These are phyloP conservation scores for Coniella vitis DNA, from an alignment of 2,329 filamentous ascomycete genomes.

Conservation along the genomic window DNA sequence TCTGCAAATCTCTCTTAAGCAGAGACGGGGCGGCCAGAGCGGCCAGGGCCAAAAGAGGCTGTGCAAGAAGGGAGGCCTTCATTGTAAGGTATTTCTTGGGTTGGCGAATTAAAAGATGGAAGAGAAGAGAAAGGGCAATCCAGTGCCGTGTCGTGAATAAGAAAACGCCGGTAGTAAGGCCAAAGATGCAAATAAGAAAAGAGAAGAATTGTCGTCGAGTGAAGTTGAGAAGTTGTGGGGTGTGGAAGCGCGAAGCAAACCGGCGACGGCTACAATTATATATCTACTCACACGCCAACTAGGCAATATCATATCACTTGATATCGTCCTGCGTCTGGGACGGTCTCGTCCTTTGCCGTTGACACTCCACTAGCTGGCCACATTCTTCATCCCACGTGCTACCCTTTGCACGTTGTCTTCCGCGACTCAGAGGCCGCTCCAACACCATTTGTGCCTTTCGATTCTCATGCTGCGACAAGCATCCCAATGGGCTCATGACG, in stretches of 20 bases:
- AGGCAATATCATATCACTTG: no score
- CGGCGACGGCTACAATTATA: no score
- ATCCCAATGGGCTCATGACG: no score
- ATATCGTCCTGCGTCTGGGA: no score
- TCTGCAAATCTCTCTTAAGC: constrained; percentile 9
- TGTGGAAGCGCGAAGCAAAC: no score
- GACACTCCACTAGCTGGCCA: no score
- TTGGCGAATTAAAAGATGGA: neutral
- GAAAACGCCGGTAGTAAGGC: neutral
- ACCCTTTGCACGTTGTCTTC: no score
- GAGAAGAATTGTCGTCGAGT: neutral
- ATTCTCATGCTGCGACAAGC: no score
- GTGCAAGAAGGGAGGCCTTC: constrained; percentile 8
- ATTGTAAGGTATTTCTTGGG: constrained; percentile 7
- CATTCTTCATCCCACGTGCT: no score
- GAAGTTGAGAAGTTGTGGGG: neutral
- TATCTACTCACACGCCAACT: no score
- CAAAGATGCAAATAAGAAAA: neutral
- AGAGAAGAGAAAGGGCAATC: neutral
- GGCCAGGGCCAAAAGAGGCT: constrained; percentile 8
- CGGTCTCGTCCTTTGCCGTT: no score
- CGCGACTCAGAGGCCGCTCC: neutral
- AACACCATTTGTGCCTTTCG: no score
- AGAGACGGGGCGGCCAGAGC: constrained; percentile 11
- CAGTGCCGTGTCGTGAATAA: constrained; percentile 4